Evolutionary conservation across 169 alveolate species (phyloP).

Genomic region (Plasmodium vinckei): DNA sequence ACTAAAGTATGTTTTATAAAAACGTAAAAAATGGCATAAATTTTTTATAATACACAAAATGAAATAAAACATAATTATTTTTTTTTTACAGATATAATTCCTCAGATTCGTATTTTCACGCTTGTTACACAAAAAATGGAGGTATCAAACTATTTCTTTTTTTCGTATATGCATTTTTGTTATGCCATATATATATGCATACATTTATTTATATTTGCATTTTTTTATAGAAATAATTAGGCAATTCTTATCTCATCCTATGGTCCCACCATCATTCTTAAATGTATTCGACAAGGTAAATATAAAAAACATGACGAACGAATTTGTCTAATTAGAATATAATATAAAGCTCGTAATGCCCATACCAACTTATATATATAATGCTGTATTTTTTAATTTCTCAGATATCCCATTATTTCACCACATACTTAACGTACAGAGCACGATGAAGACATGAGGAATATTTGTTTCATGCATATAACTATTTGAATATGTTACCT

Average conservation of each 20-base stretch:
- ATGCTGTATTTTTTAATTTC: not conserved
- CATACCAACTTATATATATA: constrained; percentile 1
- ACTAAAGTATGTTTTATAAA: constrained; percentile 38
- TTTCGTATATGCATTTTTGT: not conserved
- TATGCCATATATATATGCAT: not conserved
- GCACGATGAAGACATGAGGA: constrained; percentile 11
- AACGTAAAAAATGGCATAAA: constrained; percentile 1
- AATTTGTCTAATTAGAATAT: not conserved
- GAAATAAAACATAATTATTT: not conserved
- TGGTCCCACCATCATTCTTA: constrained; percentile 41
- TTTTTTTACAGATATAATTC: constrained; percentile 34
- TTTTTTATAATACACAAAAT: not conserved
- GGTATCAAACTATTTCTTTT: constrained; percentile 10
- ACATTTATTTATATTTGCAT: not conserved
- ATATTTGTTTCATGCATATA: constrained; percentile 8
- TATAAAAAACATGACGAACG: not conserved
- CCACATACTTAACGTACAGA: constrained; percentile 39
- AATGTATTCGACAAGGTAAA: constrained; percentile 60
- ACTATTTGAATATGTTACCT: not conserved
- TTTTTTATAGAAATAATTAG: constrained; percentile 64
- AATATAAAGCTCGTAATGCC: not conserved
- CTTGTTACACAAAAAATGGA: constrained; percentile 74
- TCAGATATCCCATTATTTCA: constrained; percentile 56
- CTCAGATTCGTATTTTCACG: constrained; percentile 74
- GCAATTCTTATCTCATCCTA: constrained; percentile 71